Conservation (phyloP, 169 alveolate genomes). For the Besnoitia besnoiti region DNA sequence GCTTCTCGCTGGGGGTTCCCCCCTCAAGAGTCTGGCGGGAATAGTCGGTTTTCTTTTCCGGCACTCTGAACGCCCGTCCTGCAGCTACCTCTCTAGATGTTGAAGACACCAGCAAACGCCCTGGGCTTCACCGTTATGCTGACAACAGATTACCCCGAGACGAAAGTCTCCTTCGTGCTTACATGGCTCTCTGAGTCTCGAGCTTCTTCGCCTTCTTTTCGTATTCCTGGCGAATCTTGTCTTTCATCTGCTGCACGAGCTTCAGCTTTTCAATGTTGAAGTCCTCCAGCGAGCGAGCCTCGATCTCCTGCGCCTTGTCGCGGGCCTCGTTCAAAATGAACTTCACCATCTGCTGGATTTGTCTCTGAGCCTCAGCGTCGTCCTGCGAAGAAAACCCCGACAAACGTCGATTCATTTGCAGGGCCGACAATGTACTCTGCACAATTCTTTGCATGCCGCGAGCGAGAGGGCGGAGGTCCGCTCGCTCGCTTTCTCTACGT, state of each 20-base stretch:
- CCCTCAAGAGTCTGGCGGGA: too few relatives aligned
- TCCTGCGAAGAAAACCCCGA: constrained; percentile 71
- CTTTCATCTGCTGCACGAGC: constrained; percentile 90
- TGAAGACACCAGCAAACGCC: too few relatives aligned
- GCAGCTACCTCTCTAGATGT: too few relatives aligned
- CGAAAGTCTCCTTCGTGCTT: neutral
- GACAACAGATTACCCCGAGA: neutral
- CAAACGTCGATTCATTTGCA: too few relatives aligned
- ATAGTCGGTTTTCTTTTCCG: too few relatives aligned
- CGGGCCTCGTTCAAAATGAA: constrained; percentile 93
- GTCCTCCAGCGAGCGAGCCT: constrained; percentile 92
- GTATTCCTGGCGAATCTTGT: constrained; percentile 85
- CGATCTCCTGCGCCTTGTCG: constrained; percentile 93
- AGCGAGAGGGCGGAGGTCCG: too few relatives aligned
- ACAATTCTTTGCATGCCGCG: too few relatives aligned
- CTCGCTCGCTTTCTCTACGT: too few relatives aligned
- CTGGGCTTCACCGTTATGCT: too few relatives aligned
- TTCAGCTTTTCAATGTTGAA: constrained; percentile 91
- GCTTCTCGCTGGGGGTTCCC: too few relatives aligned
- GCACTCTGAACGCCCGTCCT: too few relatives aligned
- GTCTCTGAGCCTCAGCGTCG: constrained; percentile 92
- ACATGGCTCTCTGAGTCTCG: constrained; percentile 77
- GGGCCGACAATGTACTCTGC: too few relatives aligned
- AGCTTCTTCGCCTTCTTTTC: constrained; percentile 79
- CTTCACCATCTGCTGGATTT: constrained; percentile 93